Conservation (phyloP, 1,139 yeast species). For the Debaryomyces sp. region DNA sequence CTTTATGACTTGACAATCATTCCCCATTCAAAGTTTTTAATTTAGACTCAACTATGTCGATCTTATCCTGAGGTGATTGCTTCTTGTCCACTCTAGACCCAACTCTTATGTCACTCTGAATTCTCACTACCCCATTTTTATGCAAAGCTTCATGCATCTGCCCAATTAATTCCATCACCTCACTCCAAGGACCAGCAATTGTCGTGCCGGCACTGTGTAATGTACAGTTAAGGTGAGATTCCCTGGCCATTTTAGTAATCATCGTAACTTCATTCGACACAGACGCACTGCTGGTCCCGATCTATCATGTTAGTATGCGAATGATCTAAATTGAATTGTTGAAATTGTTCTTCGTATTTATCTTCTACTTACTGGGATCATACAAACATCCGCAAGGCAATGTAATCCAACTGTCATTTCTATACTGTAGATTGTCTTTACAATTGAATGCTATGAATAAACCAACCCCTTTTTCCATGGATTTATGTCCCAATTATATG, state of each 20-base stretch:
- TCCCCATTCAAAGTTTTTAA: slow-evolving; percentile 24
- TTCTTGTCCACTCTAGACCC: slow-evolving; percentile 77
- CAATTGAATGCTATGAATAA: neutral
- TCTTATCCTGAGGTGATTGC: slow-evolving; percentile 69
- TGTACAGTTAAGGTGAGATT: slow-evolving; percentile 63
- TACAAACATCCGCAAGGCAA: slow-evolving; percentile 81
- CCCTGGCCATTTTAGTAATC: slow-evolving; percentile 63
- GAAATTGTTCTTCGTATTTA: slow-evolving; percentile 6
- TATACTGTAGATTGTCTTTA: neutral
- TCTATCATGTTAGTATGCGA: slow-evolving; percentile 32
- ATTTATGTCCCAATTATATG: neutral
- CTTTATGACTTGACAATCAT: neutral
- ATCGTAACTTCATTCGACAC: slow-evolving; percentile 79
- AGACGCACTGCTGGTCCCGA: slow-evolving; percentile 77
- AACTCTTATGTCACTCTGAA: slow-evolving; percentile 82
- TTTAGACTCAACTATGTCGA: slow-evolving; percentile 60
- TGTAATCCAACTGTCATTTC: slow-evolving; percentile 46
- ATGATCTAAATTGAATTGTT: neutral
- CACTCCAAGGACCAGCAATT: slow-evolving; percentile 90
- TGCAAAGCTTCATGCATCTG: slow-evolving; percentile 74
- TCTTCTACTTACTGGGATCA: slow-evolving; percentile 59
- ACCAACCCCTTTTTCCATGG: neutral
- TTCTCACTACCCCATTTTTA: slow-evolving; percentile 67
- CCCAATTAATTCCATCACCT: slow-evolving; percentile 81
- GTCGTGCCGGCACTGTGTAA: slow-evolving; percentile 92